Percentiles rank a stretch among this genome's conserved stretches.
Evolutionary conservation across 768 basidiomycete genomes (phyloP).

Genomic region (Boletus vermiculosoides): DNA sequence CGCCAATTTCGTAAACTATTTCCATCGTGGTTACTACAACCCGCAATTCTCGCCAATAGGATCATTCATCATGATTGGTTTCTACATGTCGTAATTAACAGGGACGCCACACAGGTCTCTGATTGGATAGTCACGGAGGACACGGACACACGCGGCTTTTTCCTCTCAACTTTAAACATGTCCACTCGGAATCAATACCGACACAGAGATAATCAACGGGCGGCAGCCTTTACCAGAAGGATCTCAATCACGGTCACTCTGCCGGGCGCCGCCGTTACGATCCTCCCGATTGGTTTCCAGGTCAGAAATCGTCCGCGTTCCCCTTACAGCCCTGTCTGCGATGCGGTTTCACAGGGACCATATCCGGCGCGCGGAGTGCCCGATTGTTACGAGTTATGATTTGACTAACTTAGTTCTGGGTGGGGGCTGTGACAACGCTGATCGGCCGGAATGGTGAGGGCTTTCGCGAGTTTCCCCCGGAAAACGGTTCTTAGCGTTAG

Average conservation of each 20-base stretch:
- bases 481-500: slow-evolving; percentile 14
- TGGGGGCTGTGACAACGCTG: slow-evolving; percentile 16
- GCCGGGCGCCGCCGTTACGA: slow-evolving; percentile 29
- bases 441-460: slow-evolving; percentile 18
- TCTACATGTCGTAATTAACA: slow-evolving; percentile 27
- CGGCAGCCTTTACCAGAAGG: slow-evolving; percentile 11
- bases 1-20: slow-evolving; percentile 17
- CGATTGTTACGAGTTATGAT: slow-evolving; percentile 12
- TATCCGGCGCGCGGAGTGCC: slow-evolving; percentile 14
- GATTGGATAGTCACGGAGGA: slow-evolving; percentile 25
- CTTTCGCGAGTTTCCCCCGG: slow-evolving; percentile 14
- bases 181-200: slow-evolving; percentile 24
- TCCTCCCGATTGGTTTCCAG: slow-evolving; percentile 20
- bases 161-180: slow-evolving; percentile 22
- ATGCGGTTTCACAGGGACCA: slow-evolving; percentile 14
- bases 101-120: slow-evolving; percentile 22
- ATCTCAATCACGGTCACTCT: slow-evolving; percentile 17
- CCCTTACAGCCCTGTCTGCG: slow-evolving; percentile 10
- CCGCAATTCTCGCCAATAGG: slow-evolving; percentile 18
- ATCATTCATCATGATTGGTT: slow-evolving; percentile 20
- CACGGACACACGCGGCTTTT: slow-evolving; percentile 15
- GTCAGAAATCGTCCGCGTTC: slow-evolving; percentile 8
- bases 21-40: slow-evolving; percentile 15
- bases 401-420: slow-evolving; percentile 16
- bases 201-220: slow-evolving; percentile 20